A percentile compares a stretch with the other conserved stretches of the same genome.
Conservation (phyloP, 2,329 filamentous ascomycete genomes). For the Colletotrichum euphorbiae region DNA sequence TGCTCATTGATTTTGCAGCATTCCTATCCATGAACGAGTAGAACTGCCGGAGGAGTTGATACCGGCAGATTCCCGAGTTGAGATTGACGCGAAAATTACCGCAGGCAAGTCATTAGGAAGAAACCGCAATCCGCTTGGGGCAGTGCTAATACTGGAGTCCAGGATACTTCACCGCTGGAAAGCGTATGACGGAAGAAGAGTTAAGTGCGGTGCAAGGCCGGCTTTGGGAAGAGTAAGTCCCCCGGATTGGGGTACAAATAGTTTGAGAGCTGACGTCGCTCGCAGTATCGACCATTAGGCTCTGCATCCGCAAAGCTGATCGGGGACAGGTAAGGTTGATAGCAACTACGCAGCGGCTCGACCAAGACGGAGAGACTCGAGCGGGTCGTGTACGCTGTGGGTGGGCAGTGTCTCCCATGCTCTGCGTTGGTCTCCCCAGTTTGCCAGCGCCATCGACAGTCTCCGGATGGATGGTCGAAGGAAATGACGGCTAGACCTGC, state of each 20-base stretch:
- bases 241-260: neutral
- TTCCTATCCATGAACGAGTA: conserved; percentile 88
- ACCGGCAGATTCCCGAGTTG: conserved; percentile 93
- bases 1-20: conserved; percentile 57
- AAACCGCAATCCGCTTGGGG: neutral
- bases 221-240: conserved; percentile 83
- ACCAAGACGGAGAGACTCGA: neutral
- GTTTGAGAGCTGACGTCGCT: conserved; percentile 14
- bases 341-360: neutral
- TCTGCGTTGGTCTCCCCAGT: conserved; percentile 26
- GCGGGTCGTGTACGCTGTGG: neutral
- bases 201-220: conserved; percentile 87
- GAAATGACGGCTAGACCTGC: neutral
- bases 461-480: conserved; percentile 5
- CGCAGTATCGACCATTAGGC: conserved; percentile 49
- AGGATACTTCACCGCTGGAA: conserved; percentile 87
- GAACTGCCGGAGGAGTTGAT: conserved; percentile 95
- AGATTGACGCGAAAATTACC: conserved; percentile 98
- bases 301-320: neutral
- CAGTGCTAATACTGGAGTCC: conserved; percentile 21
- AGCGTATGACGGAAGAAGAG: conserved; percentile 89
- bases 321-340: too few relatives aligned
- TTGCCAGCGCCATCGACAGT: neutral
- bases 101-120: conserved; percentile 72
- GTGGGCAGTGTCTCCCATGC: neutral